Base-by-base conservation (phyloP, 306 rosid species). In the Vigna unguiculata region DNA sequence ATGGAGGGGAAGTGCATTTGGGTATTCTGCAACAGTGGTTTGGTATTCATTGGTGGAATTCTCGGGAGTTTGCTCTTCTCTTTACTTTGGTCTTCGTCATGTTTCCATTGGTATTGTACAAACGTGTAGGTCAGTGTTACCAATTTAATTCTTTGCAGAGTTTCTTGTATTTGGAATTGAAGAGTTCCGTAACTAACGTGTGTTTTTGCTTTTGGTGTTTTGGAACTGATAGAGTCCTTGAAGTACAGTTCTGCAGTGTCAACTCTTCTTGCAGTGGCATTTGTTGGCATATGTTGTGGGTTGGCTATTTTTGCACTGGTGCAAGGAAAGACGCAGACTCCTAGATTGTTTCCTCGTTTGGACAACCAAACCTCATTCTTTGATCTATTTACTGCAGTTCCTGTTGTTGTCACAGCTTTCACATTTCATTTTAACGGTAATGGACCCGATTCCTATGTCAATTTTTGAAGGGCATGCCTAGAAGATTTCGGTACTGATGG, bases 1-100 rank as follows among this genome's bases (percentile, higher is more conserved):
- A 62, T 7, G 87, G 75, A 76, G 91, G 75, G 71, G 87, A 63
- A 47, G 88, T 75, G 61, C 98, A 95, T 74, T 75, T 91, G 79
- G 98, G 98, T 3, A 77, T 95, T 84, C 79, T 95, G 85, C 98
- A 90, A 52, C 91, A 92, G 54, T 95, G 93, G 97, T 95, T 92
- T 86, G 98, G 98, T 34, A n/a, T 75, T 80, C 98, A 92, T 0
- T 90, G 97, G 97, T 95, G 98, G 98, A 95, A 87, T 80, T 90
- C 96, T 1, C 82, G 97, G 9, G 97, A 95, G 69, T 82, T 89
- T 21, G 87, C 97, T 8, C 40, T 90, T 55, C 48, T 95, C 2
- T 21, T 92, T 78, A 87, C 83, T 4, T 64, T 95, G 58, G 66
- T 87, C 34, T 64, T 91, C 7, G 80, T 95, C 63, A 77, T 95